Conservation (phyloP, 371 early-diverging fungal species). For the Batrachochytrium dendrobatidis region DNA sequence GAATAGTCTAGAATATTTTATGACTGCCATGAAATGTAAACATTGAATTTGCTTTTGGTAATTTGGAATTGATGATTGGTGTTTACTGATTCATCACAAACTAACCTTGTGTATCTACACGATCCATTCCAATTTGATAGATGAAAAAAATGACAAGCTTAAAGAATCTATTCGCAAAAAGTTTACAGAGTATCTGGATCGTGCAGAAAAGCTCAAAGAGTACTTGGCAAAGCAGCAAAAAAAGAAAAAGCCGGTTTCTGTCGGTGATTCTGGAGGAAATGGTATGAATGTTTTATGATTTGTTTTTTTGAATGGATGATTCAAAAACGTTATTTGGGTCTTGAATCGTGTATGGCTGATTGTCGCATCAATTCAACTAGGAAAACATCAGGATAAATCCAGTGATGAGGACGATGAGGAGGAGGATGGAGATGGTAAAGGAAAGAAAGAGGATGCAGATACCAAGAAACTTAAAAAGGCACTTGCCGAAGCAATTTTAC, state of each 20-base stretch:
- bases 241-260: slow-evolving; percentile 50
- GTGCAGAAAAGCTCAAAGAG: slow-evolving; percentile 90
- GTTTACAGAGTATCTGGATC: slow-evolving; percentile 83
- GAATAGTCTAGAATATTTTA: slow-evolving; percentile 84
- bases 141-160: slow-evolving; percentile 86
- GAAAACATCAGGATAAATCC: slow-evolving; percentile 12
- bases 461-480: slow-evolving; percentile 78
- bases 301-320: slow-evolving; percentile 1
- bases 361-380: not conserved
- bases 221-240: slow-evolving; percentile 63
- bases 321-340: slow-evolving; percentile 3
- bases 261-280: slow-evolving; percentile 11
- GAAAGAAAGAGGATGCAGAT: slow-evolving; percentile 74
- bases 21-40: slow-evolving; percentile 91
- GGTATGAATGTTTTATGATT: slow-evolving; percentile 14
- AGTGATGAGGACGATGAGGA: slow-evolving; percentile 25
- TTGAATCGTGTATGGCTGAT: not conserved
- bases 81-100: not conserved
- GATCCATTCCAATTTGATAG: slow-evolving; percentile 37
- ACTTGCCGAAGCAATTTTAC: slow-evolving; percentile 78
- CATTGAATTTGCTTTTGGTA: not conserved
- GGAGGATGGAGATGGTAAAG: slow-evolving; percentile 37
- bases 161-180: slow-evolving; percentile 85
- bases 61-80: not conserved
- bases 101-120: not conserved